Percentiles rank a stretch among this genome's conserved stretches.
Evolutionary conservation across 78 protist genomes (phyloP).

Genomic region (Planoprotostelium fungivorum): DNA sequence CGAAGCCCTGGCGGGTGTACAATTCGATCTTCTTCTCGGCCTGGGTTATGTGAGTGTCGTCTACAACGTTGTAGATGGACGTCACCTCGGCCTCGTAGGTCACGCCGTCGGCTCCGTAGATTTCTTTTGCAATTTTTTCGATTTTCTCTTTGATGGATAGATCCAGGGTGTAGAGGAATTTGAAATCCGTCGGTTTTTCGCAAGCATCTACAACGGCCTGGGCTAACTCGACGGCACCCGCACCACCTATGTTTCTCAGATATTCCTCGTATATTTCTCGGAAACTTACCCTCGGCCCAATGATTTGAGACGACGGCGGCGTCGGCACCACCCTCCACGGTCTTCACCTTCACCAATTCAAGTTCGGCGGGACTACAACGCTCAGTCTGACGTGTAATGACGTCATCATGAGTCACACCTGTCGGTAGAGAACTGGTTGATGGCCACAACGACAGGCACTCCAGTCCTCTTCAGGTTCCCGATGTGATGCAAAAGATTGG

Average conservation of each 20-base stretch:
- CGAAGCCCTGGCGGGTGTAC: slow-evolving; percentile 77
- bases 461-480: slow-evolving; percentile 75
- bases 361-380: slow-evolving; percentile 42
- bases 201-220: slow-evolving; percentile 79
- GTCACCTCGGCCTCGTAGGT: slow-evolving; percentile 52
- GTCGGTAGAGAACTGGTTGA: slow-evolving; percentile 75
- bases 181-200: slow-evolving; percentile 59
- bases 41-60: slow-evolving; percentile 61
- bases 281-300: slow-evolving; percentile 81
- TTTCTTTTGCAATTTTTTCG: slow-evolving; percentile 67
- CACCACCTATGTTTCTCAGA: slow-evolving; percentile 35
- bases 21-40: slow-evolving; percentile 72
- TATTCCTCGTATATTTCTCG: background rate
- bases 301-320: slow-evolving; percentile 82
- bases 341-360: slow-evolving; percentile 13
- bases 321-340: slow-evolving; percentile 80
- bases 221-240: slow-evolving; percentile 89
- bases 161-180: slow-evolving; percentile 76
- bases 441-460: slow-evolving; percentile 87
- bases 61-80: slow-evolving; percentile 91
- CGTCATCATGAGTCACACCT: background rate
- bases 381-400: background rate
- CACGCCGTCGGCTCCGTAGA: slow-evolving; percentile 92
- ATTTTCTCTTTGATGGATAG: slow-evolving; percentile 82
- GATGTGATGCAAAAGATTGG: slow-evolving; percentile 74